A percentile compares a stretch with the other conserved stretches of the same genome.
phyloP scores from a whole-genome alignment of 441 rosid genomes.

The Arabidopsis hybrid region DNA sequence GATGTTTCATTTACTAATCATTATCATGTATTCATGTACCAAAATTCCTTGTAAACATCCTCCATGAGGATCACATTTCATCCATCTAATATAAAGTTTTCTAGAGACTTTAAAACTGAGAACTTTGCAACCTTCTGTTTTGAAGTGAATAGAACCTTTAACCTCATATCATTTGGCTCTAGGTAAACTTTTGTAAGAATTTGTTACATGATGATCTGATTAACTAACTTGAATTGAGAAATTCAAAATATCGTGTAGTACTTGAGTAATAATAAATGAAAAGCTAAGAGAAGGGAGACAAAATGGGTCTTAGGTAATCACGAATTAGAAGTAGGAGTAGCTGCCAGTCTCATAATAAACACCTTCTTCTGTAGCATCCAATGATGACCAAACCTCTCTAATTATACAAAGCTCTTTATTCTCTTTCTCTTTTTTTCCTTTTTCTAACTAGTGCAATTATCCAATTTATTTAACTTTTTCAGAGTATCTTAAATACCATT shows the following conservation, averaged over 20 bases:
- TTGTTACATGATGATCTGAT: too few relatives aligned
- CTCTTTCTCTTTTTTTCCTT: slow-evolving; percentile 5
- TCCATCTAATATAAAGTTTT: too few relatives aligned
- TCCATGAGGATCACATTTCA: too few relatives aligned
- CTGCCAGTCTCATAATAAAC: slow-evolving; percentile 39
- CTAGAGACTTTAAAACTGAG: too few relatives aligned
- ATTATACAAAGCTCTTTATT: slow-evolving; percentile 39
- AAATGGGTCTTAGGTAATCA: slow-evolving; percentile 46
- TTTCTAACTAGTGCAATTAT: slow-evolving; percentile 31
- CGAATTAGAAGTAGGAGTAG: slow-evolving; percentile 42
- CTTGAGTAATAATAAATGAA: slow-evolving; percentile 21
- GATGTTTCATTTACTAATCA: too few relatives aligned
- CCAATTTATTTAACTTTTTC: slow-evolving; percentile 31
- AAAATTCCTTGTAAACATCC: too few relatives aligned
- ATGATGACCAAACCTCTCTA: slow-evolving; percentile 62
- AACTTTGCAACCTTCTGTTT: too few relatives aligned
- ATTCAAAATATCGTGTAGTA: background rate
- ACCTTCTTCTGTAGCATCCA: slow-evolving; percentile 53
- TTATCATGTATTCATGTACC: too few relatives aligned
- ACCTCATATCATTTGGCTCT: too few relatives aligned
- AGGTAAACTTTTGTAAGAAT: too few relatives aligned
- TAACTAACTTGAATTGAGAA: background rate
- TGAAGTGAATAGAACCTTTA: too few relatives aligned
- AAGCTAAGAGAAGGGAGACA: slow-evolving; percentile 38
- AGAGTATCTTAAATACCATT: slow-evolving; percentile 34